Conservation (phyloP, 345 rosid species). For the Eucalyptus pauciflora region DNA sequence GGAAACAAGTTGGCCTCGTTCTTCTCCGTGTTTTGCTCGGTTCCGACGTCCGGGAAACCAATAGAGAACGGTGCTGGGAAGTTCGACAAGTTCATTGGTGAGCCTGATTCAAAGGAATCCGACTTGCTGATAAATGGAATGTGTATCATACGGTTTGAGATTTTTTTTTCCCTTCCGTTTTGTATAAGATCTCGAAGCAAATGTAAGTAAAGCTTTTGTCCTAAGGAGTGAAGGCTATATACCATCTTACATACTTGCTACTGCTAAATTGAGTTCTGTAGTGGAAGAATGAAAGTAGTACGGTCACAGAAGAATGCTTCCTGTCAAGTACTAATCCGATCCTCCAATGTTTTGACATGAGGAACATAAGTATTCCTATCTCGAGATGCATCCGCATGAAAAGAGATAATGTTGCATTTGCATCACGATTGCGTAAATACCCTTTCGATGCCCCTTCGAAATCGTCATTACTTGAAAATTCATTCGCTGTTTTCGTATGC, state of each 20-base stretch:
- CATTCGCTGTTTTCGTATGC: not conserved
- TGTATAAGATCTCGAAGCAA: not conserved
- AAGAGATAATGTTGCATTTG: not conserved
- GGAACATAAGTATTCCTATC: not conserved
- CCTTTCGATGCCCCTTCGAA: not conserved
- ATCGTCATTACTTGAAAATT: not conserved
- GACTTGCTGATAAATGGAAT: not conserved
- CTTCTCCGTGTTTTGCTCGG: not conserved
- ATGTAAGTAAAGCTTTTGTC: not conserved
- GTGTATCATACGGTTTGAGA: not conserved
- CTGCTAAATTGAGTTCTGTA: not conserved
- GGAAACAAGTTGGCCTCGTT: not conserved
- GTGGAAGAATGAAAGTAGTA: not conserved
- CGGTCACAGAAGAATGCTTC: not conserved
- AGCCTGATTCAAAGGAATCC: not conserved
- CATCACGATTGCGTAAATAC: fast-evolving
- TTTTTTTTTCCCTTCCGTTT: too few relatives aligned
- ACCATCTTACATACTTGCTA: not conserved
- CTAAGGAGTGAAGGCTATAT: not conserved
- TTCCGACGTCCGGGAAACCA: not conserved
- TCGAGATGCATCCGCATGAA: not conserved
- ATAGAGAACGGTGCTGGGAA: not conserved
- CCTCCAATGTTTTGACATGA: not conserved
- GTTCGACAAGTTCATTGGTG: not conserved
- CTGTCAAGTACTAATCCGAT: not conserved